These are phyloP conservation scores for Thermomyces lanuginosus DNA, from an alignment of 2,329 filamentous ascomycete species.

Conservation along the genomic window DNA sequence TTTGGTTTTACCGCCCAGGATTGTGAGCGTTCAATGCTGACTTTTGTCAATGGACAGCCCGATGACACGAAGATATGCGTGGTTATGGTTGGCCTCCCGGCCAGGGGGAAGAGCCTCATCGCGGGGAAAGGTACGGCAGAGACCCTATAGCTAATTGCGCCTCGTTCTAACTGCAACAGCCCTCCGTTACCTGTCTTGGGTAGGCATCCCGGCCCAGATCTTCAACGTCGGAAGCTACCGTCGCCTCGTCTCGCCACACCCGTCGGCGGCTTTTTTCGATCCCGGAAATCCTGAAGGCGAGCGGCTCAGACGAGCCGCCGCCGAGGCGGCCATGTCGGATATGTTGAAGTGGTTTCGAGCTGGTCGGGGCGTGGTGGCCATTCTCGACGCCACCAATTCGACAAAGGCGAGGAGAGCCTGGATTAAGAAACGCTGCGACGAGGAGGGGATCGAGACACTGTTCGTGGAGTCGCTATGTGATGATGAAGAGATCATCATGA, in stretches of 20 bases:
- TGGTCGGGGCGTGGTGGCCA: constrained; percentile 66
- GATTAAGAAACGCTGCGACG: constrained; percentile 66
- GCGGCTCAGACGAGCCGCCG: constrained; percentile 69
- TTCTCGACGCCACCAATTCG: constrained; percentile 92
- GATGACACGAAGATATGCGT: constrained; percentile 96
- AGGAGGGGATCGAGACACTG: constrained; percentile 69
- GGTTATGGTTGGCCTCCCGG: constrained; percentile 94
- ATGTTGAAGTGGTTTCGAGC: constrained; percentile 86
- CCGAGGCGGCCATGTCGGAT: constrained; percentile 78
- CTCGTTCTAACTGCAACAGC: constrained; percentile 34
- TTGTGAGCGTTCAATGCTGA: neutral
- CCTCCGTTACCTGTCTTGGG: constrained; percentile 88
- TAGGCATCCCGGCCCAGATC: constrained; percentile 80
- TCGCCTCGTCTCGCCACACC: constrained; percentile 74
- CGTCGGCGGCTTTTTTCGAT: constrained; percentile 90
- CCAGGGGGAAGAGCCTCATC: constrained; percentile 91
- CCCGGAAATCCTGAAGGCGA: constrained; percentile 80
- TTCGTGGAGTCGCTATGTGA: constrained; percentile 98
- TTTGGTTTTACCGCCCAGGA: neutral
- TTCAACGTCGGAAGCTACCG: constrained; percentile 98
- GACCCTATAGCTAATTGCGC: neutral
- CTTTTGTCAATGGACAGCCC: constrained; percentile 47
- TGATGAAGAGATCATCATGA: constrained; percentile 90
- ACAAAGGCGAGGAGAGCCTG: constrained; percentile 78
- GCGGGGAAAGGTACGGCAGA: constrained; percentile 71